A percentile compares a stretch with the other conserved stretches of the same genome.
phyloP scores from a whole-genome alignment of 1,284 basidiomycete genomes.

The Pseudozyma tsukubaensis region DNA sequence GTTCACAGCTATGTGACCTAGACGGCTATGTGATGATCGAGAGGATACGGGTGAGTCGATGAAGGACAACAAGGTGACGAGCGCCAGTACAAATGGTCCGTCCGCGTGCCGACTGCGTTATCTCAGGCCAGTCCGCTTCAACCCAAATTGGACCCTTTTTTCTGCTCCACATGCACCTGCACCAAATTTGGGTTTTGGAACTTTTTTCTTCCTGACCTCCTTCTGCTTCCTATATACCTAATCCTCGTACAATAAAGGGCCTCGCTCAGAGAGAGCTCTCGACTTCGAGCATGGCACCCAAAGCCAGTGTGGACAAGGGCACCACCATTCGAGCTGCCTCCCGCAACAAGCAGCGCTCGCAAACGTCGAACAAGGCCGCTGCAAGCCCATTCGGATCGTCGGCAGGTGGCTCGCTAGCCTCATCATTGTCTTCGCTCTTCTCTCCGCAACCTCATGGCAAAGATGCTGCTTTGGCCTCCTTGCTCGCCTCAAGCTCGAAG shows the following conservation, averaged over 20 bases:
- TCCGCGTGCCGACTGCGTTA: no score
- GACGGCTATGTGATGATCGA: no score
- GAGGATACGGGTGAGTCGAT: no score
- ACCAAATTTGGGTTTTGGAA: constrained; percentile 6
- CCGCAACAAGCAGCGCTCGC: constrained; percentile 36
- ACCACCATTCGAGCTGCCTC: constrained; percentile 46
- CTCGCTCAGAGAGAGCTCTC: background rate
- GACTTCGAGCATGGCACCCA: constrained; percentile 16
- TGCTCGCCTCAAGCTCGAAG: constrained; percentile 40
- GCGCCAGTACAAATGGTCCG: no score
- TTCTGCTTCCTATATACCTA: background rate
- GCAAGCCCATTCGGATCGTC: constrained; percentile 31
- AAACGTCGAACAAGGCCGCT: constrained; percentile 8
- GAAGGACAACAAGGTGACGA: no score
- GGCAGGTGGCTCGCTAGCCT: constrained; percentile 30
- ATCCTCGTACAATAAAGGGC: background rate
- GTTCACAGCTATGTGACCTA: no score
- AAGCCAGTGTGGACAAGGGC: constrained; percentile 35
- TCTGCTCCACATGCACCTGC: constrained; percentile 15
- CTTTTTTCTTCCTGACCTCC: constrained; percentile 5
- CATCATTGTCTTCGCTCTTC: constrained; percentile 47
- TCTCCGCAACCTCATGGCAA: constrained; percentile 44
- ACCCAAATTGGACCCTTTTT: constrained; percentile 15
- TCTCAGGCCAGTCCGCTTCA: no score
- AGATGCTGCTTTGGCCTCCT: constrained; percentile 42